Percentiles rank a stretch among this genome's conserved stretches.
phyloP scores from a whole-genome alignment of 257 asterid genomes.

The Solanum dulcamara region DNA sequence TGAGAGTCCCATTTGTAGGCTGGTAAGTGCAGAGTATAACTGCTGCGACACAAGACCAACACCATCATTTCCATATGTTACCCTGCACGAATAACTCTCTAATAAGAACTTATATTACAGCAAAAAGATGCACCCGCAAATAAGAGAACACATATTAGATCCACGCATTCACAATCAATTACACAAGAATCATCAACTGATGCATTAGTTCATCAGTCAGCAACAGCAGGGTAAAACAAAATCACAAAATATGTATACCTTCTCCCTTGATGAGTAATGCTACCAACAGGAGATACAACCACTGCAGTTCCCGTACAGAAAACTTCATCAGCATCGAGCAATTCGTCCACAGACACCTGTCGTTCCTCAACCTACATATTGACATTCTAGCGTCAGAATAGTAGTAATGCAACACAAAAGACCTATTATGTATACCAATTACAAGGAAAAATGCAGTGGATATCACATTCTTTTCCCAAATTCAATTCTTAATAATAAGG shows the following conservation, averaged over 20 bases:
- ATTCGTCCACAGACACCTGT: constrained; percentile 61
- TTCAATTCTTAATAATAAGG: background rate
- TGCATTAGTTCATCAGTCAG: background rate
- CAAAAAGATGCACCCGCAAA: background rate
- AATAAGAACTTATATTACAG: background rate
- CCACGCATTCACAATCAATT: background rate
- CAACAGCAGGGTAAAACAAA: background rate
- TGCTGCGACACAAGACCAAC: constrained; percentile 75
- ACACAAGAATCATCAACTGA: background rate
- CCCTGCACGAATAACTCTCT: constrained; percentile 30
- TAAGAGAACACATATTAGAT: background rate
- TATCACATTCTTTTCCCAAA: background rate
- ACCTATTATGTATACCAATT: background rate
- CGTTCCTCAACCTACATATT: constrained; percentile 72
- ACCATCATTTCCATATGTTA: constrained; percentile 54
- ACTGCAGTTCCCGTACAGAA: constrained; percentile 98
- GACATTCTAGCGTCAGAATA: background rate
- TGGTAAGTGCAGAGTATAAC: constrained; percentile 68
- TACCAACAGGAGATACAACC: constrained; percentile 91
- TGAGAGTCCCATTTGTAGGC: constrained; percentile 83
- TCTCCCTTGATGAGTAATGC: constrained; percentile 62
- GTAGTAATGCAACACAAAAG: background rate
- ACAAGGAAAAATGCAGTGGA: background rate
- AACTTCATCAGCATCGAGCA: constrained; percentile 96
- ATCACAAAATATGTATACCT: constrained; percentile 25